phyloP scores from a whole-genome alignment of 345 rosid genomes.

The Citrus medica region DNA sequence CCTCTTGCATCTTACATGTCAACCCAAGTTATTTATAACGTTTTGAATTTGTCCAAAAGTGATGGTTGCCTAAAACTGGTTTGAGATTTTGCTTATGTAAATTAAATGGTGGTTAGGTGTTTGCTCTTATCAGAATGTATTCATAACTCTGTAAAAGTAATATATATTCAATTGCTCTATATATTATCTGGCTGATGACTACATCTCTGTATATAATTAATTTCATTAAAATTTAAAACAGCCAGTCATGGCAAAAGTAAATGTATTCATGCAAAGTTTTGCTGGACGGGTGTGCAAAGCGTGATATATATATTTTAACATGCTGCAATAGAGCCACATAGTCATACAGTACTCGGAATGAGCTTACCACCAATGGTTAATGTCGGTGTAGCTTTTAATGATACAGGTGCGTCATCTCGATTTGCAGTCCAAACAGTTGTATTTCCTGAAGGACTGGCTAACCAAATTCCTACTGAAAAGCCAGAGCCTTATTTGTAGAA shows the following conservation, averaged over 20 bases:
- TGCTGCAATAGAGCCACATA: background rate
- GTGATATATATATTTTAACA: background rate
- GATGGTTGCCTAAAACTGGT: background rate
- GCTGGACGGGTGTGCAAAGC: background rate
- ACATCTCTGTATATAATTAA: no score
- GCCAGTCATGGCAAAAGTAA: background rate
- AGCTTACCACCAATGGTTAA: background rate
- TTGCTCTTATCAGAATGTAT: background rate
- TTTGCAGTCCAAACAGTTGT: background rate
- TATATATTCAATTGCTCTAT: background rate
- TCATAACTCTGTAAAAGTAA: background rate
- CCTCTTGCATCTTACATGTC: background rate
- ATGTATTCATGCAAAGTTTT: background rate
- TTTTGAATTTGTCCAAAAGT: background rate
- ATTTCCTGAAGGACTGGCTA: background rate
- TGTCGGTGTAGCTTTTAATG: background rate
- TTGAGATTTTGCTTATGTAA: background rate
- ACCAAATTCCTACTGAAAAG: slow-evolving; percentile 28
- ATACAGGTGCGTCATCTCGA: background rate
- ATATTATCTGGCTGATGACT: background rate
- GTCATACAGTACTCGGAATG: background rate
- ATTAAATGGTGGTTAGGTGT: background rate
- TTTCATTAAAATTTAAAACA: background rate
- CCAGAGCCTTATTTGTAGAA: slow-evolving; percentile 23
- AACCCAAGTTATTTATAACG: background rate